Conservation (phyloP, 371 early-diverging fungal species). For the Mucor irregularis region DNA sequence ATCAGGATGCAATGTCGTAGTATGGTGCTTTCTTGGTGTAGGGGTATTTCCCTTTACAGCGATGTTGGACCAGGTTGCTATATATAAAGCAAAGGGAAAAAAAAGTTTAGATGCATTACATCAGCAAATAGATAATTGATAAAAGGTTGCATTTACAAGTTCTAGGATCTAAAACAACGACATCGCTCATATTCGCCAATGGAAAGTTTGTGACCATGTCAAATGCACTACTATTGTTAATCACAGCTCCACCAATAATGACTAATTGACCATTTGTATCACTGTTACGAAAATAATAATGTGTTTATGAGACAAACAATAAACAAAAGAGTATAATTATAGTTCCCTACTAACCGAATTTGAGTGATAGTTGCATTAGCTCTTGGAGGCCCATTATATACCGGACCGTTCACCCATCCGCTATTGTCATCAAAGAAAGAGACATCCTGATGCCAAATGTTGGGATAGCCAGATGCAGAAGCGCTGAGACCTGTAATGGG, state of each 20-base stretch:
- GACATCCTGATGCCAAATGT: constrained; percentile 24
- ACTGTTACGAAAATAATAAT: background rate
- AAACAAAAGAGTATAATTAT: no score
- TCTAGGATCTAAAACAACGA: constrained; percentile 25
- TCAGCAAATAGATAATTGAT: no score
- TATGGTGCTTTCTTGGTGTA: constrained; percentile 24
- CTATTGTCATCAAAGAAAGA: constrained; percentile 11
- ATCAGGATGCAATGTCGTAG: constrained; percentile 27
- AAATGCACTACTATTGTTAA: constrained; percentile 6
- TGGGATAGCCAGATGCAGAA: constrained; percentile 2
- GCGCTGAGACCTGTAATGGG: constrained; percentile 14
- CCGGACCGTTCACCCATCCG: constrained; percentile 4
- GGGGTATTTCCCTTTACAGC: constrained; percentile 16
- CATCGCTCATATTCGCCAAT: constrained; percentile 24
- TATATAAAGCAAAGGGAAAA: background rate
- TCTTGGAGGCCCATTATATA: constrained; percentile 13
- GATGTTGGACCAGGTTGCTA: constrained; percentile 22
- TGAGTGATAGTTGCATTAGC: constrained; percentile 29
- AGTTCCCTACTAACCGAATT: constrained; percentile 21
- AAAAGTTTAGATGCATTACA: no score
- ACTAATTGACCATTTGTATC: constrained; percentile 27
- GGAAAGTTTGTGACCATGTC: constrained; percentile 24
- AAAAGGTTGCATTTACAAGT: constrained; percentile 12
- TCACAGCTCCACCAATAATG: constrained; percentile 20
- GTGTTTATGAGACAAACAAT: background rate